Conservation (phyloP, 2,329 filamentous ascomycete genomes). For the Chaetomiaceae sp. region DNA sequence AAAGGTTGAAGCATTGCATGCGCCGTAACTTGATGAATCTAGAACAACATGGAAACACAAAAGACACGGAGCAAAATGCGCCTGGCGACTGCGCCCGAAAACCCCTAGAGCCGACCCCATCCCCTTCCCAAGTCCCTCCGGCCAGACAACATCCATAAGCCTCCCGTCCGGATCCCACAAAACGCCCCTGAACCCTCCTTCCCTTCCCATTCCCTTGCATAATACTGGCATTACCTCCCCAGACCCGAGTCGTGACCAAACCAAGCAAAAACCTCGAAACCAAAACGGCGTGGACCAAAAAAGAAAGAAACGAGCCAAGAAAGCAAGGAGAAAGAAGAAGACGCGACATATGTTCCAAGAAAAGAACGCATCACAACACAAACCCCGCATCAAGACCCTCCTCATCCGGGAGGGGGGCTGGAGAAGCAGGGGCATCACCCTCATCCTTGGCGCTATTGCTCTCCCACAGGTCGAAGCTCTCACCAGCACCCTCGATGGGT, state of each 20-base stretch:
- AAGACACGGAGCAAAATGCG: neutral
- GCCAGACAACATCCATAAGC: neutral
- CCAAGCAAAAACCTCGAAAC: neutral
- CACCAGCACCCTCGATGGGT: slow-evolving; percentile 54
- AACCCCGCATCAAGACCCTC: neutral
- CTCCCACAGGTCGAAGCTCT: slow-evolving; percentile 66
- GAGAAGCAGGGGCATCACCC: slow-evolving; percentile 30
- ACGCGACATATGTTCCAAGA: neutral
- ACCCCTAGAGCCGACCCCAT: neutral
- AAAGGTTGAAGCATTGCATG: neutral
- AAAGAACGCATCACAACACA: neutral
- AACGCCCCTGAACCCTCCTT: neutral
- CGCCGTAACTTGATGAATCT: neutral
- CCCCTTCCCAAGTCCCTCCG: neutral
- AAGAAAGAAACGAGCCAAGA: neutral
- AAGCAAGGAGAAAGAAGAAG: neutral
- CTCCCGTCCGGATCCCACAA: neutral
- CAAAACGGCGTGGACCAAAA: neutral
- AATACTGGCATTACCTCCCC: slow-evolving; percentile 6
- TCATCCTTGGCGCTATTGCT: slow-evolving; percentile 61
- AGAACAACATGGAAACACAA: neutral
- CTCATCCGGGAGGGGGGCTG: slow-evolving; percentile 2
- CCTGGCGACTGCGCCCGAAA: neutral
- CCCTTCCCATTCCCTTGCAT: neutral
- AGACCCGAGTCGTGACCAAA: neutral